phyloP scores from a whole-genome alignment of 106 monocot genomes.

The Alisma plantagoaquatica region DNA sequence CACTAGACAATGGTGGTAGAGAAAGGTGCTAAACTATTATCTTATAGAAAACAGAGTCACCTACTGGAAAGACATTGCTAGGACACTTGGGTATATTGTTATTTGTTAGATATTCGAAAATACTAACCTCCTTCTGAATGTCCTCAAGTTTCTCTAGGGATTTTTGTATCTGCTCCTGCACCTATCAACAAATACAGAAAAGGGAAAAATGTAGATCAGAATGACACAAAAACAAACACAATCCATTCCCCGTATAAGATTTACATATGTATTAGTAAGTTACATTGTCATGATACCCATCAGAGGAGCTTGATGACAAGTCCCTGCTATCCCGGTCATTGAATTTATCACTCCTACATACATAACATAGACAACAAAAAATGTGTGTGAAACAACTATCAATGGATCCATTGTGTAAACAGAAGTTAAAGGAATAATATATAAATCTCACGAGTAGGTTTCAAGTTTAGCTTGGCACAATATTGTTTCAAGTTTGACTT shows the following conservation, averaged over 20 bases:
- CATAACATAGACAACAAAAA: not conserved
- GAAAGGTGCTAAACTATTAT: too few species aligned
- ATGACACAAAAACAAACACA: not conserved
- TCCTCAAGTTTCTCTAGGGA: conserved; percentile 43
- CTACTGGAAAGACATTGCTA: too few species aligned
- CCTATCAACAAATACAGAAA: conserved; percentile 16
- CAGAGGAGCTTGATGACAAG: conserved; percentile 48
- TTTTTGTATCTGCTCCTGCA: conserved; percentile 46
- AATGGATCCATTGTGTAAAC: not conserved
- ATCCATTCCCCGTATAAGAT: too few species aligned
- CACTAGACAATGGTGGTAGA: too few species aligned
- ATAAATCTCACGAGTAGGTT: too few species aligned
- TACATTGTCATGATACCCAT: conserved; percentile 48
- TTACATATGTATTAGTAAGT: too few species aligned
- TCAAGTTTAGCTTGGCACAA: too few species aligned
- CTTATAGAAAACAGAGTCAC: too few species aligned
- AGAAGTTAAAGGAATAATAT: too few species aligned
- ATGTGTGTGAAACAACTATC: not conserved
- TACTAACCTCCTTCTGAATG: conserved; percentile 55
- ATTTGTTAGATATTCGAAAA: conserved; percentile 1
- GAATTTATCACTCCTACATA: conserved; percentile 12
- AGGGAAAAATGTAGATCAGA: not conserved
- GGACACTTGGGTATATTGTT: too few species aligned
- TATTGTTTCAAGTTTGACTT: not conserved
- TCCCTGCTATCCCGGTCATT: conserved; percentile 53